A percentile compares a stretch with the other conserved stretches of the same genome.
These are phyloP conservation scores for Geotrichum reessii DNA, from an alignment of 1,139 yeast species.

Conservation along the genomic window DNA sequence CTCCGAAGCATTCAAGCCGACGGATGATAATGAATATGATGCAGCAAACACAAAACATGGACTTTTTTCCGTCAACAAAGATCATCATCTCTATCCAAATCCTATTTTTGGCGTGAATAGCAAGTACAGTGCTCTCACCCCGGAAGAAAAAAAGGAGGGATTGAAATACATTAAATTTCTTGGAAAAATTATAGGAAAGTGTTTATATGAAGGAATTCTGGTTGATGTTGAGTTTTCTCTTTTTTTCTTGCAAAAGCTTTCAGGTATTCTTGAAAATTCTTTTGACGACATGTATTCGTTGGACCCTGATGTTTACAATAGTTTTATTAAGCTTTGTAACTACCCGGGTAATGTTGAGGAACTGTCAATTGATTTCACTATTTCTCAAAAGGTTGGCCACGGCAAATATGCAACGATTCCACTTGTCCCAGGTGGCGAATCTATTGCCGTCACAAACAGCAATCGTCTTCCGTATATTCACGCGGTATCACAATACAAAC, in stretches of 20 bases:
- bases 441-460: slow-evolving; percentile 49
- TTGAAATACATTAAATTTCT: slow-evolving; percentile 52
- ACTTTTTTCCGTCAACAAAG: slow-evolving; percentile 50
- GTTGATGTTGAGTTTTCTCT: slow-evolving; percentile 84
- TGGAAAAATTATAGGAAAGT: slow-evolving; percentile 83
- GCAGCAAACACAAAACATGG: slow-evolving; percentile 26
- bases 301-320: slow-evolving; percentile 63
- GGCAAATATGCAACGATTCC: slow-evolving; percentile 45
- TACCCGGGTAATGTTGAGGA: slow-evolving; percentile 55
- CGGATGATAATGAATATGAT: slow-evolving; percentile 25
- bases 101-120: slow-evolving; percentile 45
- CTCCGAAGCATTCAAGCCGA: slow-evolving; percentile 57
- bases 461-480: slow-evolving; percentile 74
- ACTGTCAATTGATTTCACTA: slow-evolving; percentile 62
- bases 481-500: slow-evolving; percentile 69
- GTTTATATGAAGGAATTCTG: slow-evolving; percentile 77
- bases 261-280: slow-evolving; percentile 44
- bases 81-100: slow-evolving; percentile 69
- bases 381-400: slow-evolving; percentile 44
- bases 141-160: slow-evolving; percentile 32
- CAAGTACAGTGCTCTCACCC: slow-evolving; percentile 20
- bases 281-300: slow-evolving; percentile 73
- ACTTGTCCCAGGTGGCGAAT: slow-evolving; percentile 55
- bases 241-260: slow-evolving; percentile 74
- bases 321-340: slow-evolving; percentile 55